phyloP scores from a whole-genome alignment of 2,329 filamentous ascomycete species.

The Sporothrix luriei region DNA sequence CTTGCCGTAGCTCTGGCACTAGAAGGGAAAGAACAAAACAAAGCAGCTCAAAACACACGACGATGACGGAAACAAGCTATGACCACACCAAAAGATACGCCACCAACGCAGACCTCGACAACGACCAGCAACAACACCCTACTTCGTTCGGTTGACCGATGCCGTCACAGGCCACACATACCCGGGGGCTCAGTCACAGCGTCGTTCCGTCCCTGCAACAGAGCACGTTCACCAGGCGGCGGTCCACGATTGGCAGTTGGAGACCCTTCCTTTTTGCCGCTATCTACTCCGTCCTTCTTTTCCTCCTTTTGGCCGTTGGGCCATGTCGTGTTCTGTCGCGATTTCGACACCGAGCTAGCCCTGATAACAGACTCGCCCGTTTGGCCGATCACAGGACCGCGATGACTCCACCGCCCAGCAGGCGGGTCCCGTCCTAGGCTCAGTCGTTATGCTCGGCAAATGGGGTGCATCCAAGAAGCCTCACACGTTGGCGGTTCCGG shows the following conservation, averaged over 20 bases:
- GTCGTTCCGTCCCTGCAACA: conserved; percentile 13
- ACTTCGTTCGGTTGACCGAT: conserved; percentile 2
- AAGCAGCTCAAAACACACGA: neutral
- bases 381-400: conserved; percentile 12
- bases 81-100: neutral
- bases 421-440: conserved; percentile 6
- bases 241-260: conserved; percentile 4
- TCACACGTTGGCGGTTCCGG: neutral
- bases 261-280: no score
- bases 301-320: neutral
- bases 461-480: conserved; percentile 18
- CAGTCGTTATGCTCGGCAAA: conserved; percentile 16
- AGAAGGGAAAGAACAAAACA: conserved; percentile 11
- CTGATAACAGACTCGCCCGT: neutral
- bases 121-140: neutral
- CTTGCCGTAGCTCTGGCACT: neutral
- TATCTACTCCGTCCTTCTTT: neutral
- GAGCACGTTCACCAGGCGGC: conserved; percentile 14
- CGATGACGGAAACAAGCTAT: neutral
- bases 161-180: conserved; percentile 9
- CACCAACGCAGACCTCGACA: neutral
- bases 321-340: neutral
- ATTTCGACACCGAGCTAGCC: neutral
- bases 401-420: conserved; percentile 25
- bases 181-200: neutral